phyloP scores from a whole-genome alignment of 345 rosid genomes.

The Salix caprea region DNA sequence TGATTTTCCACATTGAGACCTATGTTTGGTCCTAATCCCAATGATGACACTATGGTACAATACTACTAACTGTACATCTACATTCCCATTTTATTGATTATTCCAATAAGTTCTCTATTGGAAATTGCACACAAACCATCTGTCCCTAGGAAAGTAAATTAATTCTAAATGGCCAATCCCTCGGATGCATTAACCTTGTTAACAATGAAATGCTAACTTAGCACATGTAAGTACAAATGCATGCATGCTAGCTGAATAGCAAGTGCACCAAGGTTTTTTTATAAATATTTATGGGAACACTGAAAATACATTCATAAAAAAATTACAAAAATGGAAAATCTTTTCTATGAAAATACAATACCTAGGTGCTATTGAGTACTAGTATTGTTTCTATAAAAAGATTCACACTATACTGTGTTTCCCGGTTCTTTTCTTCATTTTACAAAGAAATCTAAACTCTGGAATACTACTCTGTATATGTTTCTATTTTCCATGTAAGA shows the following conservation, averaged over 20 bases:
- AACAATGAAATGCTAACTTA: neutral
- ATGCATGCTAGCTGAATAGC: neutral
- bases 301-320: neutral
- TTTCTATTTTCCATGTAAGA: neutral
- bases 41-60: slow-evolving; percentile 3
- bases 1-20: neutral
- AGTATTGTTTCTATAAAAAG: neutral
- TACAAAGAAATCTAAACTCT: neutral
- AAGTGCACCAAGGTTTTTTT: neutral
- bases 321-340: neutral
- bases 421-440: neutral
- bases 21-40: slow-evolving; percentile 12
- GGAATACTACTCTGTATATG: neutral
- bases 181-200: neutral
- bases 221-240: neutral
- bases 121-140: neutral
- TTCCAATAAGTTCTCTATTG: neutral
- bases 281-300: neutral
- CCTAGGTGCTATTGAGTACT: neutral
- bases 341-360: neutral
- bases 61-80: slow-evolving; percentile 1
- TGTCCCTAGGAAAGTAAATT: neutral
- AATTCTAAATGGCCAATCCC: neutral
- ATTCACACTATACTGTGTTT: neutral
- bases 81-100: neutral